Base-by-base conservation (phyloP, 2,329 filamentous ascomycete genomes). In the Hymenoscyphus fructigenus region DNA sequence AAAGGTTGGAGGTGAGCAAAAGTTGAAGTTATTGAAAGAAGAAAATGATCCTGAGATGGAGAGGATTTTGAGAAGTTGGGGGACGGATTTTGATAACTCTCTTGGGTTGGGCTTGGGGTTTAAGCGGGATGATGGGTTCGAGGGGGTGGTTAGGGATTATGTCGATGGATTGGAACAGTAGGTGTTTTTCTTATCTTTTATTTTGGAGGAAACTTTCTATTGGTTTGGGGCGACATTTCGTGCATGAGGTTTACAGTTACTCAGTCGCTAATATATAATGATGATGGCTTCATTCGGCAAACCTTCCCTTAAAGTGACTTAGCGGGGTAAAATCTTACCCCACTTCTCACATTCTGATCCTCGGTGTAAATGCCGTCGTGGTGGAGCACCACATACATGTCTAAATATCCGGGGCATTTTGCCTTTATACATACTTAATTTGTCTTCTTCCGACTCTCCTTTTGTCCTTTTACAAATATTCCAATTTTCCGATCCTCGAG, bases 31-130 rank as follows among this genome's bases (percentile, higher is more conserved):
- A 15, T 75, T 88, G 20, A 80, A 77, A 70, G 85, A 88, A 74
- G 82, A 82, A 75, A 81, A 80, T 65, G 81, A 86, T 69, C 79
- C 80, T 34, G 81, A 77, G 28, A 77, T 84, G 65, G 85, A 87
- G 75, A 78, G 79, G 68, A 86, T 89, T 65, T 75, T 89, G 74
- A 80, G 84, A 68, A 85, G 84, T 66, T 88, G 86, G 86, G 82
- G 84, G 12, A 80, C 82, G 65, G 81, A 83, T 63, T 83, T 87
- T 70, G 84, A 87, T 70, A 83, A 83, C 53, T 76, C 73, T 9
- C 79, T 82, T 66, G 79, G 84, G 9, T 75, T 84, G 62, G 78
- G 74, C 58, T 70, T 88, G 60, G 85, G 85, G 0, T 79, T 86
- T 65, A 77, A 80, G 60, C 76, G 78, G 56, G 85, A 87, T 70